Evolutionary conservation across 495 filamentous ascomycete species (phyloP).

Genomic region (Xylaria venustula): DNA sequence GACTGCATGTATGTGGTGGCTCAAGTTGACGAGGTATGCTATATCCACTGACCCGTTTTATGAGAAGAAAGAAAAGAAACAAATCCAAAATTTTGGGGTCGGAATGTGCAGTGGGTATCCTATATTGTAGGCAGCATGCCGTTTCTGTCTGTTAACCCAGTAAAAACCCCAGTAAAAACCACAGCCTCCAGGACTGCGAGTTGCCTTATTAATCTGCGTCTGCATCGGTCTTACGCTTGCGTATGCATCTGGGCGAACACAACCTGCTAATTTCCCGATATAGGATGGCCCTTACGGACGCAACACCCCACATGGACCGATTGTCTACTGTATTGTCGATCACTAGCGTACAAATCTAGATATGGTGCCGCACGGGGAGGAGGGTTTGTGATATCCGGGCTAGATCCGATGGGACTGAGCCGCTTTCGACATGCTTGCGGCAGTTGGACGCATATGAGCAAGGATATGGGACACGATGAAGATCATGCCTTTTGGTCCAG

Average conservation of each 20-base stretch:
- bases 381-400: background rate
- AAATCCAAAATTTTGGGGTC: background rate
- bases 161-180: too few relatives aligned
- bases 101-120: background rate
- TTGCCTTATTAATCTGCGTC: conserved; percentile 3
- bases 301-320: background rate
- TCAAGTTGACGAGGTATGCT: background rate
- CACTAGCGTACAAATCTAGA: background rate
- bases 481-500: conserved; percentile 5
- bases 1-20: too few relatives aligned
- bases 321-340: background rate
- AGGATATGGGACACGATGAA: background rate
- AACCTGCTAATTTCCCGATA: background rate
- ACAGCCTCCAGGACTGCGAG: background rate
- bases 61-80: background rate
- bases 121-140: background rate
- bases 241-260: background rate
- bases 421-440: conserved; percentile 4
- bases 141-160: background rate
- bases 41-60: background rate
- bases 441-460: background rate
- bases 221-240: too few relatives aligned
- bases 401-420: conserved; percentile 13
- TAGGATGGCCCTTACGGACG: background rate
- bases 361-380: background rate